Percentiles rank a stretch among this genome's conserved stretches.
Conservation (phyloP, 2,329 filamentous ascomycete genomes). For the Fusarium robinianum region DNA sequence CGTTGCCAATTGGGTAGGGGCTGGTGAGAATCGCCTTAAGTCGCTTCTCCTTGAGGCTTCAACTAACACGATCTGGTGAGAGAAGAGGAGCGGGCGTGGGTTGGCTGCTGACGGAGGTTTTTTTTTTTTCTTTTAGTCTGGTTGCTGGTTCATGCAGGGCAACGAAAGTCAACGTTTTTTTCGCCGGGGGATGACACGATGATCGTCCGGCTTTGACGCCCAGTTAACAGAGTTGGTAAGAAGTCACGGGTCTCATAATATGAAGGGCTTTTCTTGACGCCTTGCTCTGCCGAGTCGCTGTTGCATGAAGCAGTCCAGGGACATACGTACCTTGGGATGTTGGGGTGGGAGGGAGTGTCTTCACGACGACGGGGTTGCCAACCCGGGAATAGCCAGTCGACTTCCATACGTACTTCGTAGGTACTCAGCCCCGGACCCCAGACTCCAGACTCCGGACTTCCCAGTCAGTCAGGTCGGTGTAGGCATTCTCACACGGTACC, state of each 20-base stretch:
- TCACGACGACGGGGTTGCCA: too few relatives aligned
- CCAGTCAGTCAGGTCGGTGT: constrained; percentile 26
- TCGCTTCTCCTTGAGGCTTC: constrained; percentile 13
- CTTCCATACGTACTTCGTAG: too few relatives aligned
- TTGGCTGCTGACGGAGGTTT: constrained; percentile 1
- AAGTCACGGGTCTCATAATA: constrained; percentile 6
- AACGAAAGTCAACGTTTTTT: constrained; percentile 4
- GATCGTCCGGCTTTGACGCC: constrained; percentile 3
- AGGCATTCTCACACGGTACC: constrained; percentile 25
- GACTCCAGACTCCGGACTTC: constrained; percentile 3
- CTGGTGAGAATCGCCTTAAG: constrained; percentile 4
- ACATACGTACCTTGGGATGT: too few relatives aligned
- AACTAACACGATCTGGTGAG: background rate
- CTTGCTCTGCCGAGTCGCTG: too few relatives aligned
- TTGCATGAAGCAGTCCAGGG: too few relatives aligned
- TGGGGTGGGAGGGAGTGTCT: too few relatives aligned
- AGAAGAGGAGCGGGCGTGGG: background rate
- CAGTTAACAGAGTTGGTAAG: background rate
- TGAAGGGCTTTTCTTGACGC: constrained; percentile 15
- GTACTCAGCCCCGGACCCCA: constrained; percentile 7
- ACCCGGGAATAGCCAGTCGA: too few relatives aligned
- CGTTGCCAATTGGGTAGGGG: constrained; percentile 8
- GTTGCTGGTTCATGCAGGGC: constrained; percentile 23
- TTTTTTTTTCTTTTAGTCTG: too few relatives aligned
- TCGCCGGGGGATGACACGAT: constrained; percentile 10